Conservation (phyloP, 176 grass and related monocot species). For the Carex cristatella region DNA sequence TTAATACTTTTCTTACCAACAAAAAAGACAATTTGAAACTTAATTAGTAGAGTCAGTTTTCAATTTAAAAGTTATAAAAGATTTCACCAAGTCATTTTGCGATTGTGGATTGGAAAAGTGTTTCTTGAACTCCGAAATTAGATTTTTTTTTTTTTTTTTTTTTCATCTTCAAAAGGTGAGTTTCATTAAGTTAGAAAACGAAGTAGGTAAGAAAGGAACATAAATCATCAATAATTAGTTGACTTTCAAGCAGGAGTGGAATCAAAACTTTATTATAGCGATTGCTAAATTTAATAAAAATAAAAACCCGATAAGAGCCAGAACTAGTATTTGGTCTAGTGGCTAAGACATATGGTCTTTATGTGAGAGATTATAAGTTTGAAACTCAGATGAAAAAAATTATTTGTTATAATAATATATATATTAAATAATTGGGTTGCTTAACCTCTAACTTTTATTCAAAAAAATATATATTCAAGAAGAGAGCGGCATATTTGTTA, state of each 20-base stretch:
- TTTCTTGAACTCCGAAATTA: background rate
- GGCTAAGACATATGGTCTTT: too few species aligned
- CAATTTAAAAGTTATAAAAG: background rate
- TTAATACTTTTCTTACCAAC: background rate
- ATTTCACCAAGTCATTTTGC: background rate
- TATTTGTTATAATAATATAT: too few species aligned
- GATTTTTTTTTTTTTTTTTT: background rate
- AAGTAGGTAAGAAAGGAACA: background rate
- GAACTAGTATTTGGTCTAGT: too few species aligned
- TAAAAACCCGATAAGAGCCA: too few species aligned
- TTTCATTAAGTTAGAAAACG: background rate
- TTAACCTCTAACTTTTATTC: too few species aligned
- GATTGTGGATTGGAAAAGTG: background rate
- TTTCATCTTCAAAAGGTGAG: background rate
- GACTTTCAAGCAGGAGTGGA: background rate
- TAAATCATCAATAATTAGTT: background rate
- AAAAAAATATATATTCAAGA: too few species aligned
- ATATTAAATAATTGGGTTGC: too few species aligned
- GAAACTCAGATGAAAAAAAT: too few species aligned
- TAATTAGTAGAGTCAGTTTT: background rate
- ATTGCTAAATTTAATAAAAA: too few species aligned
- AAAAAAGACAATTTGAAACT: background rate
- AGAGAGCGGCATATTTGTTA: too few species aligned
- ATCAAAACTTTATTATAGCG: too few species aligned
- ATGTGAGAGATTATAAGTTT: too few species aligned